Percentiles rank a stretch among this genome's conserved stretches.
phyloP scores from a whole-genome alignment of 2,329 filamentous ascomycete genomes.

The Zymoseptoria ardabiliae region DNA sequence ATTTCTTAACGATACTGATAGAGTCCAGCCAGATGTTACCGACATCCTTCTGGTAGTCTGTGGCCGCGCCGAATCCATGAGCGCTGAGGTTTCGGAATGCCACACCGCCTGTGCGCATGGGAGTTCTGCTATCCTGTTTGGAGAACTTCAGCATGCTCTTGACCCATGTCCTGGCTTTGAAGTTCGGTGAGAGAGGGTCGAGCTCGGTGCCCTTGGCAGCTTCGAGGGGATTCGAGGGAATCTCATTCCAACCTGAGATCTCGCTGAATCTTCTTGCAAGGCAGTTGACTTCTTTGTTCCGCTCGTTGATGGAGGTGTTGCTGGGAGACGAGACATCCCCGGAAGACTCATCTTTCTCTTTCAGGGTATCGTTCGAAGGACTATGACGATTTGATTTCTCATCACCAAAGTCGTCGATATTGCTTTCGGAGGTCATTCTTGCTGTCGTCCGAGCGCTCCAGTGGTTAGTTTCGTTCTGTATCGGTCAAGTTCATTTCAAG shows the following conservation, averaged over 20 bases:
- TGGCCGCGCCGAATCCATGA: conserved; percentile 42
- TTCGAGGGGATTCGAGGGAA: conserved; percentile 34
- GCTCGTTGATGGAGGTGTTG: not conserved
- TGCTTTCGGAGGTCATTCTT: not conserved
- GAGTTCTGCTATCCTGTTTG: conserved; percentile 35
- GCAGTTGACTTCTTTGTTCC: not conserved
- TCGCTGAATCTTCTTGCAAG: not conserved
- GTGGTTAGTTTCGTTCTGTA: not conserved
- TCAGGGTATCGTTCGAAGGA: not conserved
- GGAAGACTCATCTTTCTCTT: not conserved
- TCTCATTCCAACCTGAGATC: conserved; percentile 30
- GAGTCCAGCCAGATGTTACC: conserved; percentile 40
- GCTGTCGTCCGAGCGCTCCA: not conserved
- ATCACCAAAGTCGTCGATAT: not conserved
- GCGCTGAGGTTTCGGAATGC: conserved; percentile 42
- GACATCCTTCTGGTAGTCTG: conserved; percentile 46
- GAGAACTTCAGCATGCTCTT: conserved; percentile 44
- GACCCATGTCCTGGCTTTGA: conserved; percentile 43
- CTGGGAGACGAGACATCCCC: not conserved
- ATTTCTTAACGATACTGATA: conserved; percentile 32
- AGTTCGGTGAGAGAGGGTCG: conserved; percentile 41
- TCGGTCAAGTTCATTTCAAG: not conserved
- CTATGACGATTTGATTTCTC: not conserved
- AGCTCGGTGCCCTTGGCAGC: conserved; percentile 37
- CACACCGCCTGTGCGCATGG: conserved; percentile 40